Conservation (phyloP, 495 filamentous ascomycete genomes). For the Pyrenula aspistea region DNA sequence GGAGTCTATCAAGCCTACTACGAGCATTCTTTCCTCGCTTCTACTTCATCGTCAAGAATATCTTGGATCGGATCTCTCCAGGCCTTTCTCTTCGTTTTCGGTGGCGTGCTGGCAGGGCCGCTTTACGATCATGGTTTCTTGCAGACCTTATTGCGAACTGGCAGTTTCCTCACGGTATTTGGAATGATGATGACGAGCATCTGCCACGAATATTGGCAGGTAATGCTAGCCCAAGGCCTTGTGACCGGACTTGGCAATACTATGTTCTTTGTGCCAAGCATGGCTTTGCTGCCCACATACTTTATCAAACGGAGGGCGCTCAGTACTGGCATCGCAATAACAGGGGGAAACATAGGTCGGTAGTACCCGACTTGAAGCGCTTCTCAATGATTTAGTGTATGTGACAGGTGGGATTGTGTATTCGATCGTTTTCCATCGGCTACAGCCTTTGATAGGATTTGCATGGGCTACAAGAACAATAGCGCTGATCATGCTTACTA, state of each 20-base stretch:
- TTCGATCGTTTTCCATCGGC: slow-evolving; percentile 37
- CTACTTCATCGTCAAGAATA: slow-evolving; percentile 47
- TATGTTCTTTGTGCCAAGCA: slow-evolving; percentile 54
- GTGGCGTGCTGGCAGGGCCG: slow-evolving; percentile 55
- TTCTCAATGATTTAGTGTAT: neutral
- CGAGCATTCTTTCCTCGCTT: slow-evolving; percentile 23
- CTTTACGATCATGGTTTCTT: slow-evolving; percentile 61
- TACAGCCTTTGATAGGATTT: slow-evolving; percentile 36
- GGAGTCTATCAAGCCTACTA: slow-evolving; percentile 78
- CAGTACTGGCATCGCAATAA: slow-evolving; percentile 46
- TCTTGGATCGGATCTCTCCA: slow-evolving; percentile 69
- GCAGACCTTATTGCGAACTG: slow-evolving; percentile 37
- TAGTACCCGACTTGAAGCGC: slow-evolving; percentile 2
- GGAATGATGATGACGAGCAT: slow-evolving; percentile 64
- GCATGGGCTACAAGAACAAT: slow-evolving; percentile 41
- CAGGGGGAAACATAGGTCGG: neutral
- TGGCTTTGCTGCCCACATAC: slow-evolving; percentile 62
- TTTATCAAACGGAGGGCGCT: slow-evolving; percentile 55
- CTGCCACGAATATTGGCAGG: slow-evolving; percentile 53
- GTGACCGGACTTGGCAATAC: slow-evolving; percentile 62
- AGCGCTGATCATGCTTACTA: slow-evolving; percentile 36
- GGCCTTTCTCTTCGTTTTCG: slow-evolving; percentile 60
- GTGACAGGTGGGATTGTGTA: slow-evolving; percentile 35
- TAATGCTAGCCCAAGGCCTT: slow-evolving; percentile 76
- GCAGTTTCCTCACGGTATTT: slow-evolving; percentile 45